Evolutionary conservation across 352 stramenopile genomes (phyloP).

Genomic region (Aphanomyces invadans): DNA sequence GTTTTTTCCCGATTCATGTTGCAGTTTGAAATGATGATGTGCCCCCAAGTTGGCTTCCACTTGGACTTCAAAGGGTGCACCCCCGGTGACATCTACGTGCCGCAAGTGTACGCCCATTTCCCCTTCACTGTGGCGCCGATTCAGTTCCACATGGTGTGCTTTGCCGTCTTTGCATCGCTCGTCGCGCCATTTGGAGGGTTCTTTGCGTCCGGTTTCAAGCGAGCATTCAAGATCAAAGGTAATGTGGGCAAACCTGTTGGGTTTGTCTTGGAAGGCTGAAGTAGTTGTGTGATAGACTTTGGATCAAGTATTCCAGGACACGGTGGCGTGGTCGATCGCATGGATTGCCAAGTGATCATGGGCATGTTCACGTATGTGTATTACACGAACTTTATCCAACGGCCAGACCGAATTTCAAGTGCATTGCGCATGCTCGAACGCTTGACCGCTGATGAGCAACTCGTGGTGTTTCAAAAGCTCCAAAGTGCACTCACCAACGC

Average conservation of each 20-base stretch:
- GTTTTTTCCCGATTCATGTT: constrained; percentile 59
- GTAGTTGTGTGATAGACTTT: constrained; percentile 55
- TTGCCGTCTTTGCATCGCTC: constrained; percentile 82
- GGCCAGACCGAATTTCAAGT: constrained; percentile 15
- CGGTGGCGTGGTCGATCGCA: constrained; percentile 73
- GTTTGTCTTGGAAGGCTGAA: no score
- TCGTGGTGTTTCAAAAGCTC: constrained; percentile 13
- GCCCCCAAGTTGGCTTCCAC: constrained; percentile 31
- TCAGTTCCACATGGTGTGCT: constrained; percentile 77
- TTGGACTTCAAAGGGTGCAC: constrained; percentile 29
- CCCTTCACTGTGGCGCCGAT: constrained; percentile 52
- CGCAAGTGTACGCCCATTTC: constrained; percentile 49
- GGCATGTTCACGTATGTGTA: constrained; percentile 72
- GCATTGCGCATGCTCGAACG: constrained; percentile 12
- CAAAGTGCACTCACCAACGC: neutral
- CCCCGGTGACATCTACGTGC: constrained; percentile 36
- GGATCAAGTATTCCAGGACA: constrained; percentile 87
- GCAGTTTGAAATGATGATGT: constrained; percentile 56
- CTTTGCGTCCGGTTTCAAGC: constrained; percentile 89
- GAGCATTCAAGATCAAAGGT: constrained; percentile 84
- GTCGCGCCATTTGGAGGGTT: constrained; percentile 93
- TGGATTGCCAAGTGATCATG: constrained; percentile 80
- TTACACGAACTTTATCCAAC: constrained; percentile 77
- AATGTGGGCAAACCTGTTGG: no score
- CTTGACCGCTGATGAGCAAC: constrained; percentile 11